Conservation (phyloP, 352 stramenopile species). For the Phytopythium oedochilum region DNA sequence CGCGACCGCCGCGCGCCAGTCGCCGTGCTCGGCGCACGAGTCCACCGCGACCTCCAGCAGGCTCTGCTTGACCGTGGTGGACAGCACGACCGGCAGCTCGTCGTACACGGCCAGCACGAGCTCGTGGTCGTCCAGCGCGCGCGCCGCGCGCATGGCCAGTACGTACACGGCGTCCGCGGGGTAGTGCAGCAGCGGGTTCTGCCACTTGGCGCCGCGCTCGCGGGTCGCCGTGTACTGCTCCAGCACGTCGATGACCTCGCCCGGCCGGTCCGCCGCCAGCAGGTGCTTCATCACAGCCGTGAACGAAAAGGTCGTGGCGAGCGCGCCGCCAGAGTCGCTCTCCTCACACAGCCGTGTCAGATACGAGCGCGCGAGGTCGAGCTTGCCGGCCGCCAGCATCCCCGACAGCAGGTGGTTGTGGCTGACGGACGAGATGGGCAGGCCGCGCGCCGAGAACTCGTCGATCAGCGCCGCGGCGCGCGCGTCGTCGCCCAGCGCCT, state of each 20-base stretch:
- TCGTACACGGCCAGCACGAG: conserved; percentile 58
- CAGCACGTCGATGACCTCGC: conserved; percentile 52
- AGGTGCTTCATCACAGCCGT: conserved; percentile 72
- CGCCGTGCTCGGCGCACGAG: conserved; percentile 55
- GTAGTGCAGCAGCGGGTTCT: conserved; percentile 60
- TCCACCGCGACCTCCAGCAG: conserved; percentile 41
- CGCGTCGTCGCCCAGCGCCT: conserved; percentile 38
- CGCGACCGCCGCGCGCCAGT: conserved; percentile 73
- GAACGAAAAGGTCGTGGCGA: conserved; percentile 69
- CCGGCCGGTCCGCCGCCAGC: conserved; percentile 24
- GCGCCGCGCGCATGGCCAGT: conserved; percentile 45
- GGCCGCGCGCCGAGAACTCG: conserved; percentile 55
- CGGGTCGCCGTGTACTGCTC: conserved; percentile 52
- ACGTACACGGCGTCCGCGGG: conserved; percentile 64
- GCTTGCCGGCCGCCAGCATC: conserved; percentile 57
- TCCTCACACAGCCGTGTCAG: conserved; percentile 43
- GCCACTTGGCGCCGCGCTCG: conserved; percentile 31
- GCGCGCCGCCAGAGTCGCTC: conserved; percentile 8
- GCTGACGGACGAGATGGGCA: conserved; percentile 50
- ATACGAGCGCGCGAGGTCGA: conserved; percentile 33
- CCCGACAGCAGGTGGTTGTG: conserved; percentile 76
- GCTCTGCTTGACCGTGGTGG: conserved; percentile 48
- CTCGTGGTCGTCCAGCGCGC: conserved; percentile 46
- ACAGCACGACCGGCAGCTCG: conserved; percentile 31
- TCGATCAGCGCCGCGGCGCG: conserved; percentile 44